phyloP scores from a whole-genome alignment of 2,329 filamentous ascomycete species.

The Eutypella sp. region DNA sequence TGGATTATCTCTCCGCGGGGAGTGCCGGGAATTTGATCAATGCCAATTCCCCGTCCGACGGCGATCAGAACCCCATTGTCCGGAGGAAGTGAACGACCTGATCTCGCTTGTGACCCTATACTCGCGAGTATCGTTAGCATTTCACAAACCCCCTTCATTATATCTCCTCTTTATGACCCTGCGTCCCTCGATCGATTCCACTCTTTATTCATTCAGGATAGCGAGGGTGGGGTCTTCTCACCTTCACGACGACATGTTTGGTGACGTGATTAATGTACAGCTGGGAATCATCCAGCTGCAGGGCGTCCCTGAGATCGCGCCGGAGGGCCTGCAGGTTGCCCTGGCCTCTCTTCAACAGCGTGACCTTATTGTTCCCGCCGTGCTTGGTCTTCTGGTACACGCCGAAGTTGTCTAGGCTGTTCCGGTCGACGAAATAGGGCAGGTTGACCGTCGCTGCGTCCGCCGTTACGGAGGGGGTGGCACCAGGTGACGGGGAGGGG shows the following conservation, averaged over 20 bases:
- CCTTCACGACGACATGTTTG: slow-evolving; percentile 70
- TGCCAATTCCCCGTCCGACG: neutral
- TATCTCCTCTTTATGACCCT: slow-evolving; percentile 1
- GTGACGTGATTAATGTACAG: slow-evolving; percentile 57
- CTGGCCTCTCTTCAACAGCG: slow-evolving; percentile 72
- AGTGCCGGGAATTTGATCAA: no score
- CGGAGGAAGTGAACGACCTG: slow-evolving; percentile 19
- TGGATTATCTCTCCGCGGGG: neutral
- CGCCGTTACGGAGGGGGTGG: slow-evolving; percentile 13
- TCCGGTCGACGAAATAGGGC: slow-evolving; percentile 69
- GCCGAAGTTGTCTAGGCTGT: slow-evolving; percentile 63
- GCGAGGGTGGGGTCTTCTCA: slow-evolving; percentile 30
- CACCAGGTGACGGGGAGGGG: neutral
- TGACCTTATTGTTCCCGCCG: slow-evolving; percentile 71
- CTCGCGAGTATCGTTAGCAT: no score
- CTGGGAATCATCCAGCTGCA: slow-evolving; percentile 53
- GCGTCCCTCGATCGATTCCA: neutral
- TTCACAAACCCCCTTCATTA: no score
- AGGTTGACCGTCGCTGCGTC: slow-evolving; percentile 29
- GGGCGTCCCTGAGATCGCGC: slow-evolving; percentile 53
- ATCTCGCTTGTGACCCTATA: slow-evolving; percentile 17
- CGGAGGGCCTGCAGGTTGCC: slow-evolving; percentile 64
- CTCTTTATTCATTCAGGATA: no score
- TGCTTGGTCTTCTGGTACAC: slow-evolving; percentile 71
- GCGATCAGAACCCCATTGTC: slow-evolving; percentile 19